Evolutionary conservation across 1,284 basidiomycete species (phyloP).

Genomic region (Malassezia psittaci): DNA sequence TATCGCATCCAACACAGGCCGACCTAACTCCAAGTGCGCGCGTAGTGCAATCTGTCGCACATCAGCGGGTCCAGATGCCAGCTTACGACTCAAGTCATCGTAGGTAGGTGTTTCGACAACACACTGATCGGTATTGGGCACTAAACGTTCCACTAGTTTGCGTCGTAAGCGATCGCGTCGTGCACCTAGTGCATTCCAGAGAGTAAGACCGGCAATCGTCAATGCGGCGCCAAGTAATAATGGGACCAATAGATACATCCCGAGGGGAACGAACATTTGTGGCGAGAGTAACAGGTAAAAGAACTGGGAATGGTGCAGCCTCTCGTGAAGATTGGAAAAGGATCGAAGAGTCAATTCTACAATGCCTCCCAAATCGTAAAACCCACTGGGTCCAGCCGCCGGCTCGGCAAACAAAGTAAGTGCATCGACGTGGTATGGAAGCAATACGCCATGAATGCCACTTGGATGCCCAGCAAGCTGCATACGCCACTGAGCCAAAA

Average conservation of each 20-base stretch:
- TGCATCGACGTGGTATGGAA: slow-evolving; percentile 83
- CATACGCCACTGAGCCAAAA: slow-evolving; percentile 52
- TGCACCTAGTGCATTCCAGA: slow-evolving; percentile 8
- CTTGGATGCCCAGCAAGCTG: slow-evolving; percentile 49
- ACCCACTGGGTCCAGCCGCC: slow-evolving; percentile 83
- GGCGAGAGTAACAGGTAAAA: slow-evolving; percentile 38
- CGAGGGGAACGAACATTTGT: slow-evolving; percentile 34
- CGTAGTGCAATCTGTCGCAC: background rate
- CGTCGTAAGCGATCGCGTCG: slow-evolving; percentile 6
- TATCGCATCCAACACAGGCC: slow-evolving; percentile 6
- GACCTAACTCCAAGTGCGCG: background rate
- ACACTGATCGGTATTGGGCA: background rate
- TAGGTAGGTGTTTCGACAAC: slow-evolving; percentile 6
- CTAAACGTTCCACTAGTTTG: background rate
- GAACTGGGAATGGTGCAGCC: slow-evolving; percentile 47
- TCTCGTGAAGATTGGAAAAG: slow-evolving; percentile 44
- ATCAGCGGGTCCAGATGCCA: background rate
- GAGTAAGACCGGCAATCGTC: slow-evolving; percentile 27
- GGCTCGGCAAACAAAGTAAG: slow-evolving; percentile 81
- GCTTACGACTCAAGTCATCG: background rate
- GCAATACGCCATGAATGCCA: slow-evolving; percentile 27
- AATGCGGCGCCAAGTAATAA: slow-evolving; percentile 31
- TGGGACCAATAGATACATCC: slow-evolving; percentile 29
- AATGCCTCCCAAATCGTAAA: slow-evolving; percentile 66
- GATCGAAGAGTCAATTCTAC: slow-evolving; percentile 33